Evolutionary conservation across 202 grass and related monocot genomes (phyloP), one percentile per base, ranked within the genome.

Genomic region (Setaria viridis): DNA sequence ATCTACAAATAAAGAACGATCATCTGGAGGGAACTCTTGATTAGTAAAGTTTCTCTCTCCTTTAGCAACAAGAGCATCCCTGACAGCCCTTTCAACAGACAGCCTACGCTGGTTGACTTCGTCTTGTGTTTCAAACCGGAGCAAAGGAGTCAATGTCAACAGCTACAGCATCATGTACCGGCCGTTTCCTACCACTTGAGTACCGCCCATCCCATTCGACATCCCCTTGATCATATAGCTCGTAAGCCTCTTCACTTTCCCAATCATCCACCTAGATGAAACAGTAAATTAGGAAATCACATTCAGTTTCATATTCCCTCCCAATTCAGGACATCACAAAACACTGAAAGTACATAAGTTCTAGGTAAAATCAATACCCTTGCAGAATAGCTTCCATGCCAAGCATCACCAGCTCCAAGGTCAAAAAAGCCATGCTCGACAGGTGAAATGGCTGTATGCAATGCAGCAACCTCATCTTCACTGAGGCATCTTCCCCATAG

Each of bases 181-280:
- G 91, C 33, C 88, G 92, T 90, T 94, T 96, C 79, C 94, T 89
- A 84, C 97, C 97, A 83, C 94, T 99, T 77, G 97, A 99, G 83
- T 96, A 99, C 72, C 96, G 97, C 1, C 97, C 93, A 64, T 96
- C 97, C 94, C 97, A 99, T 84, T 99, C 97, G 30, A 96, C 97
- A 84, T 99, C 97, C 74, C 92, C 97, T 72, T 93, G 91, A 87
- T 99, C 97, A 85, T 96, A 99, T 59, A 91, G 62, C 20, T 96
- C 97, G 74, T 91, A 95, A 62, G 90, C 87, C 70, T 91, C 94
- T 89, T 99, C 97, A 83, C 90, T 99, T 76, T 93, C 97, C 93
- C 97, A 99, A 47, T 99, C 97, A 91, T 94, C 92, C 49, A 99
- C 82, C 97, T 99, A 42, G 33, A 85, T 30, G 10, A 76, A 30